A percentile compares a stretch with the other conserved stretches of the same genome.
phyloP scores from a whole-genome alignment of 192 early-diverging fungal species.

The Coemansia erecta region DNA sequence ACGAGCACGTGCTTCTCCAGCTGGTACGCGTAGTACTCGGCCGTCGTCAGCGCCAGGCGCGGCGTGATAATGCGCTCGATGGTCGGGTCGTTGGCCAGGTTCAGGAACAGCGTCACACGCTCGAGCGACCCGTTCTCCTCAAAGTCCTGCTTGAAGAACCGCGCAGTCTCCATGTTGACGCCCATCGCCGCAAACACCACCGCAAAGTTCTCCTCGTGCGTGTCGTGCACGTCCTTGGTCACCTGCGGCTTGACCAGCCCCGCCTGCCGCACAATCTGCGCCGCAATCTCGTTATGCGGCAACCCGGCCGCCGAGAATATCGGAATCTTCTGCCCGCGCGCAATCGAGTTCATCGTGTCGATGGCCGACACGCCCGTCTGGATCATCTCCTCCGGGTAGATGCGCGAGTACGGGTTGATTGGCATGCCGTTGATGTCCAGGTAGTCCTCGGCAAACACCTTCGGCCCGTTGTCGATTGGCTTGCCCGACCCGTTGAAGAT shows the following conservation, averaged over 20 bases:
- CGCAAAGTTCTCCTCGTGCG: constrained; percentile 98
- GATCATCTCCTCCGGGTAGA: constrained; percentile 99
- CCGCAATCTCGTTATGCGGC: constrained; percentile 99
- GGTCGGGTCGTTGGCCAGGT: constrained; percentile 99
- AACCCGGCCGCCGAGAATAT: constrained; percentile 99
- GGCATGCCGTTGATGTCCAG: constrained; percentile 85
- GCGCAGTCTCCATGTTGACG: constrained; percentile 99
- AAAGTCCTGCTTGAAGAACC: constrained; percentile 99
- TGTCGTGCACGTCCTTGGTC: constrained; percentile 92
- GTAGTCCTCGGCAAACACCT: constrained; percentile 99
- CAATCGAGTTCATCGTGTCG: constrained; percentile 99
- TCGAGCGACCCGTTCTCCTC: constrained; percentile 99
- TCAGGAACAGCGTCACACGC: constrained; percentile 96
- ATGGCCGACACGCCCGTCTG: constrained; percentile 99
- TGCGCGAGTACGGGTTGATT: constrained; percentile 99
- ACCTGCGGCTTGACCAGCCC: constrained; percentile 86
- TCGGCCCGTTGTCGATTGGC: constrained; percentile 97
- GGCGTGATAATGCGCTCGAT: constrained; percentile 99
- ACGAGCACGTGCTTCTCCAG: constrained; percentile 99
- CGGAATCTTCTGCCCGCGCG: constrained; percentile 99
- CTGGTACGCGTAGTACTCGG: constrained; percentile 99
- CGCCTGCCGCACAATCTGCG: constrained; percentile 99
- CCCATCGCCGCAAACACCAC: constrained; percentile 99
- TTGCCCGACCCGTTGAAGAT: constrained; percentile 99
- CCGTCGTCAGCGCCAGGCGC: constrained; percentile 95